Base-by-base conservation (phyloP, 75 land plant genomes). In the Azolla pinnata region DNA sequence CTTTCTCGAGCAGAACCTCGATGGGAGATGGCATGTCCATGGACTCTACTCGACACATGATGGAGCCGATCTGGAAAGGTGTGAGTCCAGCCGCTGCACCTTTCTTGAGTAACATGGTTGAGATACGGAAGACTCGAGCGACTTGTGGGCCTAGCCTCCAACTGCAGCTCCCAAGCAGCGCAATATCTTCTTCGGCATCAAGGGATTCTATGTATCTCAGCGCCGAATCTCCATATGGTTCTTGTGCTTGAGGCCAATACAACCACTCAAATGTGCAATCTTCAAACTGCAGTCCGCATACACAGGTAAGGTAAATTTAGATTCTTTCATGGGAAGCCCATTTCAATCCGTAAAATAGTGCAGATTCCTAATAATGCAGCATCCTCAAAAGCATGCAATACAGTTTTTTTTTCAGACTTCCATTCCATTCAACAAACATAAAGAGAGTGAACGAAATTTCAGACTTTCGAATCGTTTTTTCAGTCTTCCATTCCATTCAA, bases 221-320 rank as follows among this genome's bases (percentile, higher is more conserved):
- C 5, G 75, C 73, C 17, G 71, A 74, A 0, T 62, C 32, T 0
- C 58, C 59, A 44, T 69, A 87, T 31, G 84, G 82, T 12, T 74
- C 44, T 9, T 66, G 79, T 0, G 92, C 79, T 74, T 90, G 96
- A n/a, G 87, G 81, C 96, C 96, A 90, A 57, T 83, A 83, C 18
- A 90, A 64, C 96, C 96, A 90, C 51, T 90, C 96, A 61, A 87
- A 90, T 31, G 96, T 90, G 49, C 87, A 83, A 72, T 90, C 96
- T 57, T 90, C 88, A 63, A 90, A 87, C 96, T 90, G 96, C 76
- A 81, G 7, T 34, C 40, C 5, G 17, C 1, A 30, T n/a, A n/a
- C n/a, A n/a, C n/a, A n/a, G n/a, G n/a, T n/a, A n/a, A n/a, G n/a
- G n/a, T n/a, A n/a, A n/a, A n/a, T n/a, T n/a, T n/a, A n/a, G n/a